Evolutionary conservation across 305 asterid species (phyloP).

Genomic region (Fraxinus albicans): DNA sequence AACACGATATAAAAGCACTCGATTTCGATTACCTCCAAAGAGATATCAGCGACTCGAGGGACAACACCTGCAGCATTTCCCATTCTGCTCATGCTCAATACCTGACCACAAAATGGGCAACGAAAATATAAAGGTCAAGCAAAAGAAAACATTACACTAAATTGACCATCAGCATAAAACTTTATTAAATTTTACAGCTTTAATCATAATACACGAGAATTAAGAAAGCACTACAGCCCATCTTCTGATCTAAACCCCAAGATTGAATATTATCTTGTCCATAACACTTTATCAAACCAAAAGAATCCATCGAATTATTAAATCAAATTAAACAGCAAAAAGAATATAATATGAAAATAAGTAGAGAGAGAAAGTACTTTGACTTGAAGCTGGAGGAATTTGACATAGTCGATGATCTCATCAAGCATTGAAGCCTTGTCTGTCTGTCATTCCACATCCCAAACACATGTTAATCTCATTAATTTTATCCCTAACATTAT

Average conservation of each 20-base stretch:
- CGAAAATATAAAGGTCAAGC: background rate
- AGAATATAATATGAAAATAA: background rate
- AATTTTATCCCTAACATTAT: constrained; percentile 4
- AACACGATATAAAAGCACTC: background rate
- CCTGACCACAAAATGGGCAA: constrained; percentile 39
- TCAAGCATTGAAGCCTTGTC: constrained; percentile 96
- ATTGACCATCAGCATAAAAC: background rate
- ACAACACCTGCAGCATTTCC: constrained; percentile 86
- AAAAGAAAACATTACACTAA: background rate
- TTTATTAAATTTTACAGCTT: background rate
- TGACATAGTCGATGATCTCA: constrained; percentile 93
- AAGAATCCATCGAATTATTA: constrained; percentile 32
- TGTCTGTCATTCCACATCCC: constrained; percentile 68
- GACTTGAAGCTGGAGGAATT: constrained; percentile 98
- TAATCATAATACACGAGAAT: background rate
- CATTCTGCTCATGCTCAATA: constrained; percentile 88
- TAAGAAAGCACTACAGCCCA: constrained; percentile 13
- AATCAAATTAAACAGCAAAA: background rate
- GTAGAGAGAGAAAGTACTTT: constrained; percentile 45
- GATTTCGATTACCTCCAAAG: constrained; percentile 56
- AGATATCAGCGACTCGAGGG: constrained; percentile 63
- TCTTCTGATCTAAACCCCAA: constrained; percentile 21
- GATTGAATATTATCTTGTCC: constrained; percentile 23
- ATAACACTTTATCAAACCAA: constrained; percentile 38
- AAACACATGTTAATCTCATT: background rate